These are phyloP conservation scores for Tylopilus sp. DNA, from an alignment of 1,284 basidiomycete species.

Conservation along the genomic window DNA sequence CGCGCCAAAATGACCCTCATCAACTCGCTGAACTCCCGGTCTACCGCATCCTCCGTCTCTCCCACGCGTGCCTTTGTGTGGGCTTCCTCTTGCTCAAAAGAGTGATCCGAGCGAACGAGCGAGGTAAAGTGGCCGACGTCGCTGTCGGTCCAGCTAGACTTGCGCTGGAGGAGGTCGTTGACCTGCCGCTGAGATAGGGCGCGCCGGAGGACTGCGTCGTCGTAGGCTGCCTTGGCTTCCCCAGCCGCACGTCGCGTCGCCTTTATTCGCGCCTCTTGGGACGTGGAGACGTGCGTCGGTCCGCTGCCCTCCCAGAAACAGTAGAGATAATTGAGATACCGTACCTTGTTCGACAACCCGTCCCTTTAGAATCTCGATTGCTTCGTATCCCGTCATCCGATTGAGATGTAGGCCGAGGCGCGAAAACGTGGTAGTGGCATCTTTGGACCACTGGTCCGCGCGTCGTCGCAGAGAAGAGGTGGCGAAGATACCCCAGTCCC, in stretches of 20 bases:
- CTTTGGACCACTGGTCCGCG: slow-evolving; percentile 55
- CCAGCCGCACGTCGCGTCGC: slow-evolving; percentile 56
- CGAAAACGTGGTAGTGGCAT: slow-evolving; percentile 58
- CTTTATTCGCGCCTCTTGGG: slow-evolving; percentile 61
- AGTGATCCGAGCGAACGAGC: slow-evolving; percentile 84
- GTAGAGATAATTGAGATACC: slow-evolving; percentile 24
- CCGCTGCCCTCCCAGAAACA: neutral
- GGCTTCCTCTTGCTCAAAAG: slow-evolving; percentile 73
- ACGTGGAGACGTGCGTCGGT: slow-evolving; percentile 11
- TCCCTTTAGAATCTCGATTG: slow-evolving; percentile 80
- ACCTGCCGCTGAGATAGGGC: slow-evolving; percentile 83
- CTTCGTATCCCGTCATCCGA: slow-evolving; percentile 84
- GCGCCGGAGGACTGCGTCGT: slow-evolving; percentile 68
- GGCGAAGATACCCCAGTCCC: slow-evolving; percentile 49
- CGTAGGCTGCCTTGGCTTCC: slow-evolving; percentile 70
- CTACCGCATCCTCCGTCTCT: slow-evolving; percentile 71
- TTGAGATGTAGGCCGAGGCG: slow-evolving; percentile 78
- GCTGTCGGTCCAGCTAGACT: slow-evolving; percentile 78
- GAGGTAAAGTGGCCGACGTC: slow-evolving; percentile 83
- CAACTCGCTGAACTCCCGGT: slow-evolving; percentile 79
- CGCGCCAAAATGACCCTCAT: slow-evolving; percentile 83
- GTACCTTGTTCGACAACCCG: slow-evolving; percentile 79
- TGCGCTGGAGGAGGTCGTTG: slow-evolving; percentile 88
- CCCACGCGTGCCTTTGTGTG: slow-evolving; percentile 63
- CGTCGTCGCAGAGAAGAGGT: slow-evolving; percentile 47